Conservation (phyloP, 306 rosid species). For the Biancaea sappan region DNA sequence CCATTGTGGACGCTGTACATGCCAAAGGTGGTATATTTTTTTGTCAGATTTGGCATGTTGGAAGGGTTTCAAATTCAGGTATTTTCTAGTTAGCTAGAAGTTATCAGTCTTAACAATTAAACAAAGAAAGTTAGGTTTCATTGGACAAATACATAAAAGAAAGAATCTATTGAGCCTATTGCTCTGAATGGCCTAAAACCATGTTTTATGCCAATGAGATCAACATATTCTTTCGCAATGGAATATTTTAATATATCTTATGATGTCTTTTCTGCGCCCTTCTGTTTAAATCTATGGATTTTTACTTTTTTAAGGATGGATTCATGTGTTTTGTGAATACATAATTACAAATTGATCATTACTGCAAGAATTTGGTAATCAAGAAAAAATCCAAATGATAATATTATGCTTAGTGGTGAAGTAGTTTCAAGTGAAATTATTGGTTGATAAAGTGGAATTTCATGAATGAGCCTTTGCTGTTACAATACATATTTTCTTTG, state of each 20-base stretch:
- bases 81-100: neutral
- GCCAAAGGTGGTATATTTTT: conserved; percentile 55
- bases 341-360: too few species aligned
- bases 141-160: neutral
- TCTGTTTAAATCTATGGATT: too few species aligned
- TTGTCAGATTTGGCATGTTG: conserved; percentile 49
- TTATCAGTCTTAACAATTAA: neutral
- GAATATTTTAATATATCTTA: too few species aligned
- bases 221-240: neutral
- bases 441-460: too few species aligned
- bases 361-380: neutral
- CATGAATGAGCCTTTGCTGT: too few species aligned
- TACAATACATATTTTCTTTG: too few species aligned
- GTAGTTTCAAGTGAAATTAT: too few species aligned
- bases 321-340: too few species aligned
- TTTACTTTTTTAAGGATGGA: too few species aligned
- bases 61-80: conserved; percentile 51
- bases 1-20: conserved; percentile 54
- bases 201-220: too few species aligned
- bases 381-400: neutral
- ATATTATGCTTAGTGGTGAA: neutral
- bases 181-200: neutral
- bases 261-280: too few species aligned
- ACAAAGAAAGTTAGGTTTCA: neutral
- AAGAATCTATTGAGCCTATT: neutral